phyloP scores from a whole-genome alignment of 2,329 filamentous ascomycete genomes.

The Niveomyces coronatus region DNA sequence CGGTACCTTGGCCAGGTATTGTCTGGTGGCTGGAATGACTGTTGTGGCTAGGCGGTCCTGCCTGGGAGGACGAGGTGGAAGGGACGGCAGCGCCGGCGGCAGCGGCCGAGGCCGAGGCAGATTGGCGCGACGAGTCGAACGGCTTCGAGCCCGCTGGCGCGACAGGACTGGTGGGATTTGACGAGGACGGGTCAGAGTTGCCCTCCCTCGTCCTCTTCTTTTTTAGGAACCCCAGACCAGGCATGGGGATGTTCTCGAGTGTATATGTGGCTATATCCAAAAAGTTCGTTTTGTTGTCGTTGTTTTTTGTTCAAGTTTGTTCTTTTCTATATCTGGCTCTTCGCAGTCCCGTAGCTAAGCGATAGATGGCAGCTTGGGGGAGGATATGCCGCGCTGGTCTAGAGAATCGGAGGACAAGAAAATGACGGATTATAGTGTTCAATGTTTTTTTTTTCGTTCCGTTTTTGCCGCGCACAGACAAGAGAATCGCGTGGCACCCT shows the following conservation, averaged over 20 bases:
- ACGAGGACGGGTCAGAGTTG: constrained; percentile 57
- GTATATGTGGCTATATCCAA: background rate
- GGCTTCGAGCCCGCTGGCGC: constrained; percentile 42
- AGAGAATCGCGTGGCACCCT: too few relatives aligned
- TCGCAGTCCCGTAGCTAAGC: too few relatives aligned
- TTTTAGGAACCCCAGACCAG: constrained; percentile 91
- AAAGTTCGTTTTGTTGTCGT: too few relatives aligned
- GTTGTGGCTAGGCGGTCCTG: constrained; percentile 4
- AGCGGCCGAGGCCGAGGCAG: constrained; percentile 20
- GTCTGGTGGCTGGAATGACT: constrained; percentile 20
- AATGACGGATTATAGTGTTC: too few relatives aligned
- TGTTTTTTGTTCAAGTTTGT: too few relatives aligned
- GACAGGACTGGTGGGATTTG: constrained; percentile 54
- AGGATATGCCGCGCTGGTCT: too few relatives aligned
- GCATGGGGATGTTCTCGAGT: constrained; percentile 48
- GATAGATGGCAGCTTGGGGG: too few relatives aligned
- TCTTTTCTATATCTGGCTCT: too few relatives aligned
- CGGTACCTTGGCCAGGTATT: constrained; percentile 17
- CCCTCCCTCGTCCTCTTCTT: constrained; percentile 98
- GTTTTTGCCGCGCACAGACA: too few relatives aligned
- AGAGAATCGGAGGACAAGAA: too few relatives aligned
- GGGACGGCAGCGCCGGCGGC: constrained; percentile 1
- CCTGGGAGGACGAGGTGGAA: too few relatives aligned
- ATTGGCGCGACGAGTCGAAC: constrained; percentile 32
- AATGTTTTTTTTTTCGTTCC: too few relatives aligned